Base-by-base conservation (phyloP, 768 basidiomycete genomes). In the Russula sp. region DNA sequence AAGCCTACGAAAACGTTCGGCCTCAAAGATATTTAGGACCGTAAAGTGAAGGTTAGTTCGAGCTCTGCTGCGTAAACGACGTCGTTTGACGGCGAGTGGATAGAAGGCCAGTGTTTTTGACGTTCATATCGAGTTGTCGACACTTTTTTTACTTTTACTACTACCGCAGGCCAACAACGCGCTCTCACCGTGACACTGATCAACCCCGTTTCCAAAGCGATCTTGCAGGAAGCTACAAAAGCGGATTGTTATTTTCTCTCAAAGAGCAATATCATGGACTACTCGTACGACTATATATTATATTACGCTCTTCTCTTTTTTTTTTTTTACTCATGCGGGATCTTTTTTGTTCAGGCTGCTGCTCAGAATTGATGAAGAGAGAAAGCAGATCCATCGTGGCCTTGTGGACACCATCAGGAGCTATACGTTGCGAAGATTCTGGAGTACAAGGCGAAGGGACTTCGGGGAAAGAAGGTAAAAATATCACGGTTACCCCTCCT, bases 371-470 rank as follows among this genome's bases (percentile, higher is more conserved):
- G 87, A 91, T 67, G 80, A 79, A 81, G 61, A 78, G 76, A 62
- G 86, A 84, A n/a, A n/a, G 69, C 81, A 88, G 70, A 85, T n/a
- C n/a, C n/a, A n/a, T n/a, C n/a, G n/a, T n/a, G n/a, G n/a, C 0
- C 79, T 94, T 1, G 90, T 94, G 10, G 91, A 94, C 72, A 90
- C 90, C 0, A 91, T 94, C 28, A 90, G 90, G 32, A 90, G 88
- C 69, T 94, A 88, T 73, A 90, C 89, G 0, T 92, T 67, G 90
- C 89, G 2, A 94, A 92, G 74, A 92, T 89, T 0, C 76, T 94
- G 9, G 91, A n/a, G 73, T 90, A 90, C 70, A 89, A 90, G 72
- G 89, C 89, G 92, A 94, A 73, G 85, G 84, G 5, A 77, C 92
- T 18, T 69, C 64, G 22, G 40, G 40, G 40, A 85, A 84, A 51